These are phyloP conservation scores for Darksidea phi DNA, from an alignment of 495 filamentous ascomycete genomes.

Conservation along the genomic window DNA sequence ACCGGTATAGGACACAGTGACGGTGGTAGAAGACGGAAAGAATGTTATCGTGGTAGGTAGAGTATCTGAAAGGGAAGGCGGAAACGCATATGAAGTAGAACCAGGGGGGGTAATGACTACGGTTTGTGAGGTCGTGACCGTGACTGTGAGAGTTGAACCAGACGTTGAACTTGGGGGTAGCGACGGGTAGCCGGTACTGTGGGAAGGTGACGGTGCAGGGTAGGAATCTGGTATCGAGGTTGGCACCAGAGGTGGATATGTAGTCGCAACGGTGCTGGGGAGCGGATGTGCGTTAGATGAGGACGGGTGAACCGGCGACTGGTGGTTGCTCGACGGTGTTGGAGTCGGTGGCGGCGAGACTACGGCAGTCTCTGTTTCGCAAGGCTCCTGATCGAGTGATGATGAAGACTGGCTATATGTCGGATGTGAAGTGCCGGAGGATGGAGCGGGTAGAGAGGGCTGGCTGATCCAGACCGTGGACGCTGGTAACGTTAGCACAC, in stretches of 20 bases:
- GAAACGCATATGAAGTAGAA: no score
- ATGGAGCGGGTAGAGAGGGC: conserved; percentile 5
- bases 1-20: neutral
- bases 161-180: neutral
- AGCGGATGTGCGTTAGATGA: neutral
- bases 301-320: neutral
- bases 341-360: neutral
- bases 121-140: neutral
- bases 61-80: no score
- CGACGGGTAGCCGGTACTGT: neutral
- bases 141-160: no score
- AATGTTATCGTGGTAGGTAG: neutral
- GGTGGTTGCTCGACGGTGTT: neutral
- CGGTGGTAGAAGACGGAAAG: neutral
- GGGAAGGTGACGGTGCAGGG: neutral
- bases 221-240: neutral
- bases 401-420: neutral
- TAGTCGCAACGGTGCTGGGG: neutral
- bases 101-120: neutral
- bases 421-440: neutral
- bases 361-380: conserved; percentile 1
- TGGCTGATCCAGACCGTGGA: conserved; percentile 7
- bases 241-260: neutral
- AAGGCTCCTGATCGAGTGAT: neutral
- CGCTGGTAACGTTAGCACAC: conserved; percentile 5